Evolutionary conservation across 2,329 filamentous ascomycete genomes (phyloP), one percentile per base, ranked within the genome.

Genomic region (Neopestalotiopsis rosae): DNA sequence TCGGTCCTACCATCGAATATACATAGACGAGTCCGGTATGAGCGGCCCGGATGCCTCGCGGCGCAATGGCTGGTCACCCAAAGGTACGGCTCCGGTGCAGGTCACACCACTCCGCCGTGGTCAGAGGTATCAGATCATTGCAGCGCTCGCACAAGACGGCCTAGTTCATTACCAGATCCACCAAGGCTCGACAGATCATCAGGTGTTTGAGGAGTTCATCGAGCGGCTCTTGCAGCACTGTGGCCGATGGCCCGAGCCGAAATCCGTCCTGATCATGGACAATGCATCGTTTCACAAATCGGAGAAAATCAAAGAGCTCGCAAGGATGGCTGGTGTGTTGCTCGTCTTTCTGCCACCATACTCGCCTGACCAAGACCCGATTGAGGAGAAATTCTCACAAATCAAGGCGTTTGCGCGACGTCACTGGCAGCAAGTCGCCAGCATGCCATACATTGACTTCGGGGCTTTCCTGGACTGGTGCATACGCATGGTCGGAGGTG

Each of bases 21-120:
- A 72, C 67, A 71, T 77, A 28, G 75, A 80, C 69, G 72, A 80
- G 69, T 79, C 79, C 66, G 74, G 76, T 9, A 78, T 72, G 70
- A 75, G 80, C 70, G 78, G 76, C 2, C 28, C 70, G 72, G 73
- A 5, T 61, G 74, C 76, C 10, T 79, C 76, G 69, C 72, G 79
- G 68, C 72, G 76, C 20, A 80, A 68, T 14, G 75, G 74, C 3
- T 82, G 75, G 78, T 76, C 76, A 67, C 78, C 76, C 12, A 63
- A 69, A n/a, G 74, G 76, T 10, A 66, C 72, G 57, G 71, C 73
- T 20, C 74, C 73, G 17, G 69, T 74, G 1, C 62, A 76, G 68
- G 59, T 74, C 4, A 67, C 73, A 30, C 65, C 38, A 38, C 72
- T 72, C 45, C 63, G 68, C 65, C 67, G 68, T n/a, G 70, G 67